Base-by-base conservation (phyloP, 306 rosid genomes). In the Boehmeria nivea region DNA sequence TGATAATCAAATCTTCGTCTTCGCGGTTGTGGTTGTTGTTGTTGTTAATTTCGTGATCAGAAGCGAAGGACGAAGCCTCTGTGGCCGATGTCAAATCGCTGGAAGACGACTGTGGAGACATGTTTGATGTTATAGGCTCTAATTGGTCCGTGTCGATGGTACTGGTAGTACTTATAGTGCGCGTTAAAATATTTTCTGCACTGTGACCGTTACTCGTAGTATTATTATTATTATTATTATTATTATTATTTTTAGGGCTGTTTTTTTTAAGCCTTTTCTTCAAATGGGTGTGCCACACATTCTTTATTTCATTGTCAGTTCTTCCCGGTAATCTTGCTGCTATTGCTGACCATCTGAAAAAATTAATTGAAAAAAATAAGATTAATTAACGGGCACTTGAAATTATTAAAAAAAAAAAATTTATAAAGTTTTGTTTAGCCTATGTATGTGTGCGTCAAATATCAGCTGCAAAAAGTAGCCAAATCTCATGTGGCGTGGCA, bases 271-370 rank as follows among this genome's bases (percentile, higher is more conserved):
- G 56, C 9, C 77, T 78, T 82, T 93, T 93, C 84, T 87, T 93
- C 84, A 93, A 81, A 68, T 87, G 85, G 14, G 99, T 87, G 65
- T 87, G 99, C 99, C 99, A 93, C 15, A 91, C 95, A 63, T 87
- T 91, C 69, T 91, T 91, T 14, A 91, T 84, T 68, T 87, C 98
- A 8, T 91, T 93, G 60, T 93, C 99, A 0, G 96, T 87, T 69
- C 99, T 71, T 13, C 99, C 99, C 2, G 96, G 93, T 57, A 93
- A 75, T 45, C 72, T 74, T 8, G 95, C 94, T 20, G 99, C 99
- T 26, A 93, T 93, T 49, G 95, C 87, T 24, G 99, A 87, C 99
- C 99, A 93, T 65, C 99, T 93, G 73, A 48, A 72, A 71, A 59
- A 33, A 2, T 13, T 31, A 7, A 31, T 31, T 31, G 3, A 46